Base-by-base conservation (phyloP, 2,329 filamentous ascomycete genomes). In the Raffaelea albimanens region DNA sequence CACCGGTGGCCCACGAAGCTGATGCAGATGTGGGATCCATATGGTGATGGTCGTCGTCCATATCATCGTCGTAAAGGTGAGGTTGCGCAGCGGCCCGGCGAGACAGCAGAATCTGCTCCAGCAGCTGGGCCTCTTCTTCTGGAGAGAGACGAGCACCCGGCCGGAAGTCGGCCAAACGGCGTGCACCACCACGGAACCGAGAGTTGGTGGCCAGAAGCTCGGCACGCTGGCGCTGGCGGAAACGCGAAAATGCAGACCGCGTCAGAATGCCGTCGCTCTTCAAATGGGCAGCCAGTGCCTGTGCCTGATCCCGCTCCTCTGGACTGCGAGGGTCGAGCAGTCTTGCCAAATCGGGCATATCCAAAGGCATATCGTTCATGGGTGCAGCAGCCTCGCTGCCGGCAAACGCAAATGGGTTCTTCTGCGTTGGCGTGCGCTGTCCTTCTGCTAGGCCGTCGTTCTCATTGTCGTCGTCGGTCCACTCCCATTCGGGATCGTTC, bases 241-340 rank as follows among this genome's bases (percentile, higher is more conserved):
- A 73, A 39, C 77, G 78, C 40, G 74, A 76, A 65, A 86, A 96
- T 44, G 79, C 80, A 14, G 87, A 86, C 38, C 93, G 82, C 2
- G 93, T 98, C 67, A 96, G 72, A 48, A 91, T 82, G 19, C 72
- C 74, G 22, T 82, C 71, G 50, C 80, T 82, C 48, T 76, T 71
- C 1, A 97, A 73, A 61, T 95, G 90, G 0, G 87, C 83, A 5
- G 91, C 83, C 2, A 97, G 75, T 1, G 89, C 76, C 46, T 80
- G 78, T 1, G 93, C 90, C 65, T 95, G 86, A 45, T 89, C 81
- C 36, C 82, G 80, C 53, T 94, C 85, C 51, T 90, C 86, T 0
- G 78, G 73, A 29, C 78, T 88, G 51, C 76, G 78, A 1, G 93
- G 93, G 55, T 95, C 81, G 8, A 98, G 78, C 0, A 97, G 79